A percentile compares a stretch with the other conserved stretches of the same genome.
These are phyloP conservation scores for Botrytis sinoallii DNA, from an alignment of 2,329 filamentous ascomycete genomes.

Conservation along the genomic window DNA sequence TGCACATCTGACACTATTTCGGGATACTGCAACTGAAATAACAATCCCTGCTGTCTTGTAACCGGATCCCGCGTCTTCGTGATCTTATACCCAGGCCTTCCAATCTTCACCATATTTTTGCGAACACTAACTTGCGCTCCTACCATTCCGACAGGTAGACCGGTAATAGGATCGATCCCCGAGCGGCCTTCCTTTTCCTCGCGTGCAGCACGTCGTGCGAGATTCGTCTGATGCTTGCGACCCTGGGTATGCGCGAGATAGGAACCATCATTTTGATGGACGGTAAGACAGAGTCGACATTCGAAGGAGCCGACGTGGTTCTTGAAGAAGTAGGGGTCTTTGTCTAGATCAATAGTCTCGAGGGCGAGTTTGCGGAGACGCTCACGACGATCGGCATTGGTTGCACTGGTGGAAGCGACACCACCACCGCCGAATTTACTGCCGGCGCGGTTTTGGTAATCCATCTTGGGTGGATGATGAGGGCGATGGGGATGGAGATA, in stretches of 20 bases:
- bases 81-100: constrained; percentile 94
- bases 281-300: constrained; percentile 92
- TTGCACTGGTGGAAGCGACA: constrained; percentile 88
- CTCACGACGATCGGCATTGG: constrained; percentile 95
- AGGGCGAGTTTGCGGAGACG: constrained; percentile 96
- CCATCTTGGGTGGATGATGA: constrained; percentile 47
- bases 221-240: constrained; percentile 97
- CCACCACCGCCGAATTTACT: constrained; percentile 98
- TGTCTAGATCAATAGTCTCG: constrained; percentile 98
- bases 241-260: constrained; percentile 98
- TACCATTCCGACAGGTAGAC: constrained; percentile 70
- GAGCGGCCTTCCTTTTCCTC: constrained; percentile 84
- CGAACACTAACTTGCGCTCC: constrained; percentile 62
- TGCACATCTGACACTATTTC: constrained; percentile 74
- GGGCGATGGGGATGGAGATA: background rate
- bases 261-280: constrained; percentile 98
- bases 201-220: constrained; percentile 90
- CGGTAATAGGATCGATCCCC: constrained; percentile 63
- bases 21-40: constrained; percentile 97
- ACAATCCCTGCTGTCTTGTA: constrained; percentile 80
- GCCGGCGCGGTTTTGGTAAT: constrained; percentile 87
- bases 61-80: constrained; percentile 90
- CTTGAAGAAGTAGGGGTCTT: constrained; percentile 99
- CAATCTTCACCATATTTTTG: constrained; percentile 89
- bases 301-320: constrained; percentile 99